A percentile compares a stretch with the other conserved stretches of the same genome.
Evolutionary conservation across 2,329 filamentous ascomycete species (phyloP).

Genomic region (Scleromitrula shiraiana): DNA sequence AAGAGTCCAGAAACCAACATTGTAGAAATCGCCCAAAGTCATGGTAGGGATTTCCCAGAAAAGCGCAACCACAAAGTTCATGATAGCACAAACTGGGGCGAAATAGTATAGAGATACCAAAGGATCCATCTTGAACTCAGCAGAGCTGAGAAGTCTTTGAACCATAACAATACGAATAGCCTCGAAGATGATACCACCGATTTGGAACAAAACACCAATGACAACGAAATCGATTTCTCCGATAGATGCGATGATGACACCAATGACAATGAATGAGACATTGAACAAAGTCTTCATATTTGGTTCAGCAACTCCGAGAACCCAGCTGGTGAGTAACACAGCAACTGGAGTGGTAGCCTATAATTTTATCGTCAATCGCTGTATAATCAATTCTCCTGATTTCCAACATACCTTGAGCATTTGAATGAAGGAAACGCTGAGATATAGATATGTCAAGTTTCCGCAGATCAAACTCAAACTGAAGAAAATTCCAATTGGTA

Average conservation of each 20-base stretch:
- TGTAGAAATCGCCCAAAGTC: conserved; percentile 60
- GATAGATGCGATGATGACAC: conserved; percentile 88
- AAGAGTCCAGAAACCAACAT: conserved; percentile 65
- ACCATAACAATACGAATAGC: conserved; percentile 79
- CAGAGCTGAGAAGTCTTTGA: conserved; percentile 69
- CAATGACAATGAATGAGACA: conserved; percentile 88
- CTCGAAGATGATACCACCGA: conserved; percentile 72
- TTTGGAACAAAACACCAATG: conserved; percentile 71
- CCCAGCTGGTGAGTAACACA: conserved; percentile 84
- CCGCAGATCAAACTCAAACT: conserved; percentile 92
- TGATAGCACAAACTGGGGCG: conserved; percentile 72
- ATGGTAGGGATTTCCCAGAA: conserved; percentile 66
- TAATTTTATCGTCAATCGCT: conserved; percentile 10
- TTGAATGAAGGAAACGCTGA: conserved; percentile 95
- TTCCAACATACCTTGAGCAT: conserved; percentile 77
- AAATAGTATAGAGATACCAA: conserved; percentile 87
- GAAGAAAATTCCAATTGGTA: conserved; percentile 94
- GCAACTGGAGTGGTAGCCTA: conserved; percentile 92
- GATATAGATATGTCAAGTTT: conserved; percentile 90
- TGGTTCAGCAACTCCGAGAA: conserved; percentile 67
- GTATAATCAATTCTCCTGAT: background rate
- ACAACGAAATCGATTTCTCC: conserved; percentile 92
- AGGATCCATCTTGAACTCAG: conserved; percentile 88
- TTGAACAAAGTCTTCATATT: conserved; percentile 85
- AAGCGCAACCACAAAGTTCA: conserved; percentile 69